Conservation (phyloP, 306 rosid species). For the Glycyrrhiza uralensis region DNA sequence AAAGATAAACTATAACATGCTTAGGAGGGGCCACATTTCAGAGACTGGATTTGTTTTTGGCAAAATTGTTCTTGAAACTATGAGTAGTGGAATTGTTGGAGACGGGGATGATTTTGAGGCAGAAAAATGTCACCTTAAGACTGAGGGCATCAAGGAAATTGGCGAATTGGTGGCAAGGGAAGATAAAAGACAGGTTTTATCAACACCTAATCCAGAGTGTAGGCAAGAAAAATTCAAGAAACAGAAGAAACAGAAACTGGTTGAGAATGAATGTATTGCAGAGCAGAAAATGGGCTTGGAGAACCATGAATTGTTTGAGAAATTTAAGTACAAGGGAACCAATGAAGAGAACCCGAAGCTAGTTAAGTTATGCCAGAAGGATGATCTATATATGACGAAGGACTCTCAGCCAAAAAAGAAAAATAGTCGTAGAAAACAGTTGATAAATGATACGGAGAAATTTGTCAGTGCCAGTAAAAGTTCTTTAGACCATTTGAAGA, state of each 20-base stretch:
- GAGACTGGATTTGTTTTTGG: slow-evolving; percentile 80
- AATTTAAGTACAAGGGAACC: slow-evolving; percentile 14
- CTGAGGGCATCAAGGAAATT: slow-evolving; percentile 25
- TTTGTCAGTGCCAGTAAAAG: slow-evolving; percentile 1
- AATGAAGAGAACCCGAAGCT: slow-evolving; percentile 14
- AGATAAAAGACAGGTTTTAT: slow-evolving; percentile 20
- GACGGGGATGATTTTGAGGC: slow-evolving; percentile 34
- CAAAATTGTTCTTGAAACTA: slow-evolving; percentile 67
- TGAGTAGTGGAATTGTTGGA: slow-evolving; percentile 42
- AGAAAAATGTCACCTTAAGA: slow-evolving; percentile 25
- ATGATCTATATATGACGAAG: slow-evolving; percentile 20
- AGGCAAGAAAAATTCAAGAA: slow-evolving; percentile 37
- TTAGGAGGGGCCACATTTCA: slow-evolving; percentile 43
- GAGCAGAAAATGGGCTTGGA: slow-evolving; percentile 18
- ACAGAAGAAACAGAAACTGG: slow-evolving; percentile 46
- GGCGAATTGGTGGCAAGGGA: slow-evolving; percentile 16
- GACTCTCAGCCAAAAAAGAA: slow-evolving; percentile 10
- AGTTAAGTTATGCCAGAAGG: slow-evolving; percentile 10
- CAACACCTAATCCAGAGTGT: slow-evolving; percentile 19
- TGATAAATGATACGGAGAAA: slow-evolving; percentile 21
- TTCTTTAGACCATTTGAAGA: slow-evolving; percentile 21
- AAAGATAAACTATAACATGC: slow-evolving; percentile 51
- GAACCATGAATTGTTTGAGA: slow-evolving; percentile 15
- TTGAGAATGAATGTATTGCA: slow-evolving; percentile 18
- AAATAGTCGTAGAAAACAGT: slow-evolving; percentile 6